Percentiles rank a stretch among this genome's conserved stretches.
Evolutionary conservation across 257 asterid species (phyloP).

Genomic region (Solanum etuberosum): DNA sequence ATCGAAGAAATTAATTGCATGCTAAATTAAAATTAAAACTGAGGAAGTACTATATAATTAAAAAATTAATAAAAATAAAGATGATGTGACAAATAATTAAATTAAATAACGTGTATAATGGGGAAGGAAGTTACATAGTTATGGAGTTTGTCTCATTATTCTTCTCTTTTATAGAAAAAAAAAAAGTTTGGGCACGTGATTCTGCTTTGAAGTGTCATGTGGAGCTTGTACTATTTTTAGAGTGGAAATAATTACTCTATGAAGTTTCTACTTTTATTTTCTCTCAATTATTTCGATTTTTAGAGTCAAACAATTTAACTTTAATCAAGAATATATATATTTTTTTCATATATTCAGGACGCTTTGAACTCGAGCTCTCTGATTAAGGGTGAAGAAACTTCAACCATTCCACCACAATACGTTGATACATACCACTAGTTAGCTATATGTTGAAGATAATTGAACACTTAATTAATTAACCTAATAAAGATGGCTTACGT

Average conservation of each 20-base stretch:
- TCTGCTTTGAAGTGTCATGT: conserved; percentile 8
- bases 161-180: background rate
- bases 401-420: background rate
- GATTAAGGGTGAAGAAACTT: background rate
- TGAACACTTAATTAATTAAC: background rate
- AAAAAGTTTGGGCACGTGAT: conserved; percentile 7
- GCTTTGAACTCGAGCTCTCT: background rate
- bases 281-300: background rate
- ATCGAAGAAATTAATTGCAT: background rate
- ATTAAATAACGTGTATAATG: background rate
- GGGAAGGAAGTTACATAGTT: conserved; percentile 8
- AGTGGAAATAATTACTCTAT: background rate
- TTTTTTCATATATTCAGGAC: background rate
- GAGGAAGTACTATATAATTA: background rate
- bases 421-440: background rate
- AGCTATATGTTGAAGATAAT: background rate
- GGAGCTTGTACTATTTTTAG: conserved; percentile 11
- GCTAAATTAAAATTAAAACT: background rate
- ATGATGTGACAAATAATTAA: background rate
- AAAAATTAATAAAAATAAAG: no score
- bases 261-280: background rate
- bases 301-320: background rate
- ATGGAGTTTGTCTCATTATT: conserved; percentile 4
- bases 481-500: background rate
- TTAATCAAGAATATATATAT: fast-evolving